A percentile compares a stretch with the other conserved stretches of the same genome.
Evolutionary conservation across 176 grass and related monocot species (phyloP).

Genomic region (Echinochloa phyllopogon): DNA sequence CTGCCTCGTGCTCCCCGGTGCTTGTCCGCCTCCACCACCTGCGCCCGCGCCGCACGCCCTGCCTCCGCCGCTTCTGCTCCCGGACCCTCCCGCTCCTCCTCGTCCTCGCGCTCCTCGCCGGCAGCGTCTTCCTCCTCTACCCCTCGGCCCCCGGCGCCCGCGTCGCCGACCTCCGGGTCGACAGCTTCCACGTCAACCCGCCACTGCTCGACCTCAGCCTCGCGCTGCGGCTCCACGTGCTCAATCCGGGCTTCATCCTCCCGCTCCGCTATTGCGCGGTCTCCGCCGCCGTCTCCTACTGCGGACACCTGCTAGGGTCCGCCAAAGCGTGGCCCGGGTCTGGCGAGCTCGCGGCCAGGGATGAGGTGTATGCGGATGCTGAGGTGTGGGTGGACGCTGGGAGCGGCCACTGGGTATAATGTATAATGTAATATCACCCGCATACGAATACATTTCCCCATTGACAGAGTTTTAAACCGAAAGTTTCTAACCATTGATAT

Average conservation of each 20-base stretch:
- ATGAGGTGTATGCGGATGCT: too few relatives aligned
- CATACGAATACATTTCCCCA: too few relatives aligned
- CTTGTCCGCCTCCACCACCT: slow-evolving; percentile 39
- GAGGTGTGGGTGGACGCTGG: too few relatives aligned
- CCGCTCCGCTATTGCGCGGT: slow-evolving; percentile 41
- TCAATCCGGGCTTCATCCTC: slow-evolving; percentile 29
- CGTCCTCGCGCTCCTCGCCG: slow-evolving; percentile 38
- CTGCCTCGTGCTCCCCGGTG: neutral
- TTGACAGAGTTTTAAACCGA: too few relatives aligned
- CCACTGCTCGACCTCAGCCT: slow-evolving; percentile 38
- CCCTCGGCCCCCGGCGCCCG: slow-evolving; percentile 12
- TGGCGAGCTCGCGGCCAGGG: too few relatives aligned
- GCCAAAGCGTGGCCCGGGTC: too few relatives aligned
- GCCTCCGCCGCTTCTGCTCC: slow-evolving; percentile 27
- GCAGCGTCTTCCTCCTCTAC: slow-evolving; percentile 34
- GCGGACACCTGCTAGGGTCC: too few relatives aligned
- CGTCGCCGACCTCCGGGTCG: slow-evolving; percentile 17
- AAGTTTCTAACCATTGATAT: too few relatives aligned
- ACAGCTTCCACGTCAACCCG: slow-evolving; percentile 27
- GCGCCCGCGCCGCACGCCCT: slow-evolving; percentile 30
- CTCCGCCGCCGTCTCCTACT: slow-evolving; percentile 53
- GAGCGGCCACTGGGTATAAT: too few relatives aligned
- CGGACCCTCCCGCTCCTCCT: slow-evolving; percentile 40
- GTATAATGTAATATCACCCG: too few relatives aligned
- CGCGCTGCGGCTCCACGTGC: slow-evolving; percentile 38